phyloP scores from a whole-genome alignment of 2,329 filamentous ascomycete species.

The Hypoxylon sp. region DNA sequence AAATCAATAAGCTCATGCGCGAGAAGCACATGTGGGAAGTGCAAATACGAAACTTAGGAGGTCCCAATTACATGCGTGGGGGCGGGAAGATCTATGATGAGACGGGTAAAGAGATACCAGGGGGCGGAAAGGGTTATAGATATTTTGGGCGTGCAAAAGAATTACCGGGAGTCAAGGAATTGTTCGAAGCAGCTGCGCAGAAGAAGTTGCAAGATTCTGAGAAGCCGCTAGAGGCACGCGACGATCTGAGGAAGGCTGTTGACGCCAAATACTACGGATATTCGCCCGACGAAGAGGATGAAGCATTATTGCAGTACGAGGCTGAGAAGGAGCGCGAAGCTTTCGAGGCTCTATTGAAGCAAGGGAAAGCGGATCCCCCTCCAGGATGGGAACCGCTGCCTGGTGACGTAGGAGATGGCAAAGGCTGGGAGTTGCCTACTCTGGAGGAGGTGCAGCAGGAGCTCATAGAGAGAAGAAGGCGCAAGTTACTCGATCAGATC shows the following conservation, averaged over 20 bases:
- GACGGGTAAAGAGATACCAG: slow-evolving; percentile 77
- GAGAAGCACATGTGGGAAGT: slow-evolving; percentile 99
- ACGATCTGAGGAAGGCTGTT: slow-evolving; percentile 80
- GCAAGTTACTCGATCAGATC: slow-evolving; percentile 87
- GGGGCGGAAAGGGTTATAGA: slow-evolving; percentile 89
- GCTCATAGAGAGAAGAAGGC: slow-evolving; percentile 86
- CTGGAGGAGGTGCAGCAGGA: slow-evolving; percentile 95
- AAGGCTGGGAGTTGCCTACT: slow-evolving; percentile 85
- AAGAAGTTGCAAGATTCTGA: slow-evolving; percentile 68
- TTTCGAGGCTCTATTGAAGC: slow-evolving; percentile 74
- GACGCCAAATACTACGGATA: slow-evolving; percentile 98
- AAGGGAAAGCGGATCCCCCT: slow-evolving; percentile 69
- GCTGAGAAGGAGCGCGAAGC: slow-evolving; percentile 86
- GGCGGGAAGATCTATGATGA: slow-evolving; percentile 81
- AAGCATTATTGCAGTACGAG: slow-evolving; percentile 84
- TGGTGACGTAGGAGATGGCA: slow-evolving; percentile 87
- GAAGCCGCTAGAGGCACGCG: slow-evolving; percentile 76
- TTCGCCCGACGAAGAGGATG: slow-evolving; percentile 92
- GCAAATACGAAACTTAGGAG: slow-evolving; percentile 94
- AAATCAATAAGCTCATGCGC: slow-evolving; percentile 99
- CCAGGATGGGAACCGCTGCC: slow-evolving; percentile 88
- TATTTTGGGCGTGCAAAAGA: slow-evolving; percentile 94
- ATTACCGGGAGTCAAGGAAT: slow-evolving; percentile 93
- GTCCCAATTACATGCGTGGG: slow-evolving; percentile 94
- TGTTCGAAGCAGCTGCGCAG: slow-evolving; percentile 84